Conservation (phyloP, 495 filamentous ascomycete species). For the Neurospora cerealis region DNA sequence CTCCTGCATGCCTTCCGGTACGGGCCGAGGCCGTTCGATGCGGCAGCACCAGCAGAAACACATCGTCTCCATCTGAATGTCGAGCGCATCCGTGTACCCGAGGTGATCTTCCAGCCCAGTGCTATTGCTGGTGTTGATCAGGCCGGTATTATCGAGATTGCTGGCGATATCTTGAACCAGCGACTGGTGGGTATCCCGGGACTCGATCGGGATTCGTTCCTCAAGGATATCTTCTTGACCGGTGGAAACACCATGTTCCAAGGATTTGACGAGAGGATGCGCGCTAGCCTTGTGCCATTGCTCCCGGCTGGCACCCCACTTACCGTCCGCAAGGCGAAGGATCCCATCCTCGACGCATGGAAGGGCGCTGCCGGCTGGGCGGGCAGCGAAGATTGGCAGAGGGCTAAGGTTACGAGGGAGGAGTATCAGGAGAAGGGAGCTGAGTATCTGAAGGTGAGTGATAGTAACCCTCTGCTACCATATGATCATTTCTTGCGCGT, state of each 20-base stretch:
- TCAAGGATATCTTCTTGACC: slow-evolving; percentile 85
- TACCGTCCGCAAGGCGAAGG: slow-evolving; percentile 54
- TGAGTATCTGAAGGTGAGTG: slow-evolving; percentile 72
- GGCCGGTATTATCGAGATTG: slow-evolving; percentile 84
- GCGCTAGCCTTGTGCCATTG: slow-evolving; percentile 57
- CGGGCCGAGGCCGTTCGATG: slow-evolving; percentile 78
- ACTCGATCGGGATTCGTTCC: slow-evolving; percentile 49
- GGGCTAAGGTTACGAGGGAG: slow-evolving; percentile 49
- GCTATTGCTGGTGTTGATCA: slow-evolving; percentile 89
- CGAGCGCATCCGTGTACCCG: slow-evolving; percentile 90
- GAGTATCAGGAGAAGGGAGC: slow-evolving; percentile 79
- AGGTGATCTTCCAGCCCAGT: slow-evolving; percentile 89
- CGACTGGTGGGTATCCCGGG: slow-evolving; percentile 49
- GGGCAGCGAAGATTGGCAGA: slow-evolving; percentile 35
- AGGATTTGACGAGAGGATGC: slow-evolving; percentile 76
- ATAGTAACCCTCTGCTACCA: not conserved
- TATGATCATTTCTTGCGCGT: not conserved
- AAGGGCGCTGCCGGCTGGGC: slow-evolving; percentile 81
- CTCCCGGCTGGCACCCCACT: slow-evolving; percentile 60
- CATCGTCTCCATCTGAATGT: slow-evolving; percentile 93
- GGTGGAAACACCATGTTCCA: slow-evolving; percentile 85
- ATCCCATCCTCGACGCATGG: slow-evolving; percentile 83
- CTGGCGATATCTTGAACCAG: slow-evolving; percentile 72
- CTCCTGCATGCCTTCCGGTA: slow-evolving; percentile 81
- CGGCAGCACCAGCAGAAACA: slow-evolving; percentile 65